phyloP scores from a whole-genome alignment of 495 filamentous ascomycete species.

The Penicillium subrubescens region DNA sequence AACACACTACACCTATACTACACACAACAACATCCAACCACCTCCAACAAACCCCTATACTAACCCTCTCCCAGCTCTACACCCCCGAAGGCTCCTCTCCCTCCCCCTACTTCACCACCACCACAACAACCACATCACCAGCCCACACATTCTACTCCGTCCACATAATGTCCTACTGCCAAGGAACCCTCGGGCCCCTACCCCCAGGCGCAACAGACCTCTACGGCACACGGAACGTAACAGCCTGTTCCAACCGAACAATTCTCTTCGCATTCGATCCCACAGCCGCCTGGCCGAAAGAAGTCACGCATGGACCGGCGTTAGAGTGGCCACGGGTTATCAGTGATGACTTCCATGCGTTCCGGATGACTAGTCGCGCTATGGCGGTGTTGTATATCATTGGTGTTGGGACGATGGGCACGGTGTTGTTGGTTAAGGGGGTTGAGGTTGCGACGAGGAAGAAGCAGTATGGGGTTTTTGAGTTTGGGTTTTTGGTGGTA shows the following conservation, averaged over 20 bases:
- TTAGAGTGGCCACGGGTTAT: conserved; percentile 66
- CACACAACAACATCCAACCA: not conserved
- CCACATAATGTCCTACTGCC: conserved; percentile 71
- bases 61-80: conserved; percentile 37
- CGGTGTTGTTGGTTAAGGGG: conserved; percentile 50
- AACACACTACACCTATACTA: not conserved
- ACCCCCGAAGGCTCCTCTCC: conserved; percentile 48
- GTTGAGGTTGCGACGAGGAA: conserved; percentile 15
- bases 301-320: conserved; percentile 56
- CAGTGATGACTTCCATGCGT: conserved; percentile 58
- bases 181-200: conserved; percentile 53
- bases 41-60: not conserved
- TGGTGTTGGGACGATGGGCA: conserved; percentile 57
- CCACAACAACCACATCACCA: conserved; percentile 21
- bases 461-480: conserved; percentile 25
- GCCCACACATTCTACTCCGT: conserved; percentile 75
- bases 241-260: conserved; percentile 61
- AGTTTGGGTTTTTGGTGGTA: conserved; percentile 38
- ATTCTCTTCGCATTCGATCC: conserved; percentile 62
- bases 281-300: conserved; percentile 51
- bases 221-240: conserved; percentile 54
- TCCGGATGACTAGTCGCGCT: conserved; percentile 48
- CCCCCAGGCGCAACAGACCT: conserved; percentile 35
- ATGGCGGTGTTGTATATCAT: conserved; percentile 69
- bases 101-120: conserved; percentile 19